Evolutionary conservation across 2,329 filamentous ascomycete genomes (phyloP).

Genomic region (Albifimbria verrucaria): DNA sequence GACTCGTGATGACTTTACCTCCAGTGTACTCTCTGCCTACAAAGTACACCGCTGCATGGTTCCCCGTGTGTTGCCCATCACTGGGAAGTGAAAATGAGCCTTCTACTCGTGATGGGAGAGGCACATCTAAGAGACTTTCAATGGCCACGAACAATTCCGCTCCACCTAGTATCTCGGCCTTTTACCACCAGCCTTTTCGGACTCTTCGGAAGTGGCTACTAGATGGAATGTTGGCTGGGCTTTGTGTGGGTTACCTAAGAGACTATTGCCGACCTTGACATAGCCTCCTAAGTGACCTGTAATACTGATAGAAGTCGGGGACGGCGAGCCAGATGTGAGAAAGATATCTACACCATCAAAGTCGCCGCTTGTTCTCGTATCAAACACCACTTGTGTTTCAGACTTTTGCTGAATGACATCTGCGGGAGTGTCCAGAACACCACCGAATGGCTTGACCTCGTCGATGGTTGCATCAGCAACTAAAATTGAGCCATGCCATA

Average conservation of each 20-base stretch:
- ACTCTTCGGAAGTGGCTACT: conserved; percentile 9
- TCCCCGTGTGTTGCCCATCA: background rate
- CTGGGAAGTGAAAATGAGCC: conserved; percentile 9
- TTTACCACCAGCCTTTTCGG: conserved; percentile 11
- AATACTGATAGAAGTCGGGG: conserved; percentile 12
- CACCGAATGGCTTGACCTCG: conserved; percentile 19
- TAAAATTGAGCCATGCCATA: conserved; percentile 26
- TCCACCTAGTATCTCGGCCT: conserved; percentile 14
- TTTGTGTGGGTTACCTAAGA: conserved; percentile 23
- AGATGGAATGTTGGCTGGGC: conserved; percentile 19
- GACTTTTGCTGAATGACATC: conserved; percentile 11
- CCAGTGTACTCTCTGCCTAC: background rate
- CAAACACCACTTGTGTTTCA: conserved; percentile 15
- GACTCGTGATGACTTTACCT: background rate
- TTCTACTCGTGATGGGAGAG: conserved; percentile 16
- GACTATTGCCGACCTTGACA: conserved; percentile 24
- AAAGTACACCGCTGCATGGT: background rate
- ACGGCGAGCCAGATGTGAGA: conserved; percentile 3
- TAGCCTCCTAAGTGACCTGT: conserved; percentile 23
- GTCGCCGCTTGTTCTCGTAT: conserved; percentile 24
- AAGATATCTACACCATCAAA: conserved; percentile 25
- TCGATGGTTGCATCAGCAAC: conserved; percentile 13
- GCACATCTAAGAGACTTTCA: conserved; percentile 14
- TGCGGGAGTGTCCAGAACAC: conserved; percentile 18
- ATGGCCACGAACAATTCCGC: conserved; percentile 20